phyloP scores from a whole-genome alignment of 148 eudicot genomes.

The Rhododendron williamsianum region DNA sequence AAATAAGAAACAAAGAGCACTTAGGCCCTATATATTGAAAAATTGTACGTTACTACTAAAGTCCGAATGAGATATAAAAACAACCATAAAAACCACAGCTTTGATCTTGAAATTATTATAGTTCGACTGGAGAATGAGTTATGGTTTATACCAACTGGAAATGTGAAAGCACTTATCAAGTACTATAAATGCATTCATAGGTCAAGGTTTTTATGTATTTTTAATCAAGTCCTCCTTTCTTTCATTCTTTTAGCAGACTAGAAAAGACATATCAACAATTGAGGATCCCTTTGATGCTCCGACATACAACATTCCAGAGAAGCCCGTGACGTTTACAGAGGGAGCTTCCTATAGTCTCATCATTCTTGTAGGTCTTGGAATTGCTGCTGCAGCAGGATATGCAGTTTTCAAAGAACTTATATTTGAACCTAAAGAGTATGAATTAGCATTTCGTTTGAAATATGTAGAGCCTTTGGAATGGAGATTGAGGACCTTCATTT shows the following conservation, averaged over 20 bases:
- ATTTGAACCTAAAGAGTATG: conserved; percentile 87
- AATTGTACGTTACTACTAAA: not conserved
- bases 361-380: conserved; percentile 81
- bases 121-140: not conserved
- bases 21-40: not conserved
- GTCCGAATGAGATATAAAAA: not conserved
- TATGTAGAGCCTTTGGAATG: not conserved
- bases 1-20: not conserved
- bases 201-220: not conserved
- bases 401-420: conserved; percentile 81
- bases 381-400: conserved; percentile 78
- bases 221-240: conserved; percentile 6
- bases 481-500: conserved; percentile 2
- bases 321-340: conserved; percentile 84
- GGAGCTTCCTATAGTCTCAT: conserved; percentile 72
- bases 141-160: not conserved
- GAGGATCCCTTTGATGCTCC: conserved; percentile 96
- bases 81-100: not conserved
- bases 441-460: not conserved
- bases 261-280: conserved; percentile 54
- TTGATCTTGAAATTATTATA: not conserved
- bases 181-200: too few species aligned
- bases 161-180: not conserved
- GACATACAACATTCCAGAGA: conserved; percentile 89
- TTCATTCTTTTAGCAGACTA: conserved; percentile 34